Conservation (phyloP, 768 basidiomycete genomes). For the Kwoniella bestiolae region DNA sequence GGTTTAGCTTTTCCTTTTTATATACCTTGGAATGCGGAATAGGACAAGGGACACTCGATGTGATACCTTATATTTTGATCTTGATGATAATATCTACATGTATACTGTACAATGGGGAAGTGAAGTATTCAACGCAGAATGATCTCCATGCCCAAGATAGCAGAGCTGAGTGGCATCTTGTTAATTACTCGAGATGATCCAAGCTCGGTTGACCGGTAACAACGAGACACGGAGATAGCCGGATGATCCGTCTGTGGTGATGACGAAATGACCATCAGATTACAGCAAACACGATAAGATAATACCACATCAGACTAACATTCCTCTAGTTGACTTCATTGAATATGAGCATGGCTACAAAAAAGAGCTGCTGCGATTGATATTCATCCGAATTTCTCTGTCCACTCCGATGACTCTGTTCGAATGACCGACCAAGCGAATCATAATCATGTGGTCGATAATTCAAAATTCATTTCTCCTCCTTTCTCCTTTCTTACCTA, state of each 20-base stretch:
- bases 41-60: neutral
- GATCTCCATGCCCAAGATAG: no score
- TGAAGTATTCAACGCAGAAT: no score
- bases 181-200: no score
- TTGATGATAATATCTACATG: no score
- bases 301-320: neutral
- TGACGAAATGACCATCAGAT: neutral
- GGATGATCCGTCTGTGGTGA: neutral
- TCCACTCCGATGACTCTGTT: neutral
- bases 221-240: no score
- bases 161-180: no score
- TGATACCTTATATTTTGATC: no score
- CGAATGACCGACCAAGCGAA: neutral
- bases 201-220: no score
- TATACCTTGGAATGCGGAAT: neutral
- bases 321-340: neutral
- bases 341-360: neutral
- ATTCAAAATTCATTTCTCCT: slow-evolving; percentile 7
- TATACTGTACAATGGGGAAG: no score
- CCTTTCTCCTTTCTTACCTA: slow-evolving; percentile 8
- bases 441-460: slow-evolving; percentile 11
- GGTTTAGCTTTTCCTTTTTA: neutral
- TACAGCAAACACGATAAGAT: neutral
- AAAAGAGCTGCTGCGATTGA: no score
- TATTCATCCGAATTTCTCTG: no score